phyloP scores from a whole-genome alignment of 169 alveolate genomes.

The Sarcocystis neurona region DNA sequence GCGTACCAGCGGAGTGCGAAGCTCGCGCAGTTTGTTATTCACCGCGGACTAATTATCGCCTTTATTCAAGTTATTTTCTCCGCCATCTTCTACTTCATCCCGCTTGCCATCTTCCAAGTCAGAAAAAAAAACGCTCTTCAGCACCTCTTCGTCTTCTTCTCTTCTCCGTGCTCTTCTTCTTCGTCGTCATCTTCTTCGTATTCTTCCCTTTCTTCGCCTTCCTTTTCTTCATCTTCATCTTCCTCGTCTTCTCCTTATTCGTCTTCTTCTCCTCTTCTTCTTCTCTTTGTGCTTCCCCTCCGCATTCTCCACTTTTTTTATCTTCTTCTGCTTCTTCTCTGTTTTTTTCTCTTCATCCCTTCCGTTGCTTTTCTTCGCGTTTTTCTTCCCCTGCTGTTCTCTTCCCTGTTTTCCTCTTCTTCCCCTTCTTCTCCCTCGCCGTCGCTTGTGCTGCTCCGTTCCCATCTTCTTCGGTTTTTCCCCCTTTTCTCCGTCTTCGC shows the following conservation, averaged over 20 bases:
- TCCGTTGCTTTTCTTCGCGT: not conserved
- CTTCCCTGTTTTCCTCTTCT: not conserved
- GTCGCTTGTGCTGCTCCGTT: not conserved
- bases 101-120: slow-evolving; percentile 93
- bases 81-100: slow-evolving; percentile 89
- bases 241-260: too few species aligned
- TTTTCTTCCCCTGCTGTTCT: not conserved
- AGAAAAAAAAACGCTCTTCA: not conserved
- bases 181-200: not conserved
- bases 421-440: not conserved
- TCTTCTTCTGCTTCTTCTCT: not conserved
- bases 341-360: not conserved
- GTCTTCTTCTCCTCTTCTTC: not conserved
- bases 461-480: too few species aligned
- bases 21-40: slow-evolving; percentile 94
- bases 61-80: slow-evolving; percentile 83
- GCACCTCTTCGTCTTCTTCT: not conserved
- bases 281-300: not conserved
- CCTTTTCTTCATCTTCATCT: not conserved
- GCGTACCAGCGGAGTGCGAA: slow-evolving; percentile 92
- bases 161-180: not conserved
- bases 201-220: not conserved
- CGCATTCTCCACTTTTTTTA: not conserved
- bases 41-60: slow-evolving; percentile 94
- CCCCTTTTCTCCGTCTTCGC: too few species aligned